Base-by-base conservation (phyloP, 805 yeast species). In the Starmerella riodocensis region DNA sequence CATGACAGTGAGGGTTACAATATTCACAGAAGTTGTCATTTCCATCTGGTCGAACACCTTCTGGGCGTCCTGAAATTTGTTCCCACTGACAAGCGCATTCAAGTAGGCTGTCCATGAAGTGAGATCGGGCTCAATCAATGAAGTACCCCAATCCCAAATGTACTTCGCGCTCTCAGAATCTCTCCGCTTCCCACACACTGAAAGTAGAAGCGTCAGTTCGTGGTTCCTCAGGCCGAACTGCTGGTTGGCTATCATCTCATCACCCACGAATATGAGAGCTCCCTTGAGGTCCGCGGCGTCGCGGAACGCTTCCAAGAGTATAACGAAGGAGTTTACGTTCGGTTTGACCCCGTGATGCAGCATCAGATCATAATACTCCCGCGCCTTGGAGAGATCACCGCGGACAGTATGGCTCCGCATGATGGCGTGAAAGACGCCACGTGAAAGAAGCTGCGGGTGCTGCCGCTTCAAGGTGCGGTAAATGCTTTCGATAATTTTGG, bases 391-490 rank as follows among this genome's bases (percentile, higher is more conserved):
- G 19, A 58, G 53, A 26, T 69, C 60, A 8, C 64, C 60, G 6
- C 60, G 52, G 19, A 54, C 56, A 12, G 67, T 48, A 30, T 65
- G 56, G n/a, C 68, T 48, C 21, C 59, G 55, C 36, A 76, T 65
- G 30, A 76, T 50, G 0, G 74, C 67, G 24, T 64, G 61, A 36
- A 64, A 55, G 1, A 74, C 61, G 7, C 54, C 50, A 6, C 52
- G 41, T 2, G 63, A 56, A 3, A 64, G 60, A 1, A 83, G 82
- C 4, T 44, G 50, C 51, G 73, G 62, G 1, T 66, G 64, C 39
- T 76, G 60, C 37, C 61, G 56, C 4, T 59, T 33, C 23, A 74
- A 50, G 50, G 71, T 69, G n/a, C 59, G 43, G 57, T 65, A 77
- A 41, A 80, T 59, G 41, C 53, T 56, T 21, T 68, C 70, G 9